Conservation (phyloP, 192 early-diverging fungal species). For the Chytriomyces hyalinus region DNA sequence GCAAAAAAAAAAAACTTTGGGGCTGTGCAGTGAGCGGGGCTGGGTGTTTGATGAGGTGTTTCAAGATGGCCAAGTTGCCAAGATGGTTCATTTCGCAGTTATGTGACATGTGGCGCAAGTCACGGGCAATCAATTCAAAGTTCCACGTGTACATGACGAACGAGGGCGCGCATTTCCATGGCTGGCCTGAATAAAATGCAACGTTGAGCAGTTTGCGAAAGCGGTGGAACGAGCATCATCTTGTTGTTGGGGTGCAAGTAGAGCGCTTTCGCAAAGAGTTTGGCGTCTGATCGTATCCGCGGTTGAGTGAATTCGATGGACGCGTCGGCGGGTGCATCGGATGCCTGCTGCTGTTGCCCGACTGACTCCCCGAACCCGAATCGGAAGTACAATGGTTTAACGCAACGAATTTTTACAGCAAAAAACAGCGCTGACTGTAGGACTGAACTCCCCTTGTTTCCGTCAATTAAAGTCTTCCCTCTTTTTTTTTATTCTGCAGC, state of each 20-base stretch:
- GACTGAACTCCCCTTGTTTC: too few species aligned
- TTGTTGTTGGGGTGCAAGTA: too few species aligned
- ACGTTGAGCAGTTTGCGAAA: constrained; percentile 88
- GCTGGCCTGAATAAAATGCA: constrained; percentile 88
- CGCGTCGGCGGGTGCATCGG: neutral
- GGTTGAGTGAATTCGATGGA: neutral
- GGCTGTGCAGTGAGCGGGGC: constrained; percentile 91
- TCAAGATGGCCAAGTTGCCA: constrained; percentile 51
- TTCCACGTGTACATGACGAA: constrained; percentile 93
- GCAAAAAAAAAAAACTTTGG: constrained; percentile 98
- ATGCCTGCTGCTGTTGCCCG: neutral
- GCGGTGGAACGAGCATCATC: constrained; percentile 66
- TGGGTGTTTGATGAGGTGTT: constrained; percentile 83
- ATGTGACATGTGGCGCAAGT: constrained; percentile 86
- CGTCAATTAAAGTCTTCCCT: too few species aligned
- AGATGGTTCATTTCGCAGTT: constrained; percentile 78
- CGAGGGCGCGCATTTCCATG: constrained; percentile 92
- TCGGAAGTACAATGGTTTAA: neutral
- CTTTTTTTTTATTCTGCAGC: too few species aligned
- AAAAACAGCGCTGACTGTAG: too few species aligned
- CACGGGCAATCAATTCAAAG: constrained; percentile 74
- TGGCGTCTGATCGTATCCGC: too few species aligned
- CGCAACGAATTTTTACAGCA: too few species aligned
- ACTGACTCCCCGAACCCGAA: neutral
- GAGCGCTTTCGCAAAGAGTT: too few species aligned